Base-by-base conservation (phyloP, 371 early-diverging fungal species). In the Rhizopus arrhizus region DNA sequence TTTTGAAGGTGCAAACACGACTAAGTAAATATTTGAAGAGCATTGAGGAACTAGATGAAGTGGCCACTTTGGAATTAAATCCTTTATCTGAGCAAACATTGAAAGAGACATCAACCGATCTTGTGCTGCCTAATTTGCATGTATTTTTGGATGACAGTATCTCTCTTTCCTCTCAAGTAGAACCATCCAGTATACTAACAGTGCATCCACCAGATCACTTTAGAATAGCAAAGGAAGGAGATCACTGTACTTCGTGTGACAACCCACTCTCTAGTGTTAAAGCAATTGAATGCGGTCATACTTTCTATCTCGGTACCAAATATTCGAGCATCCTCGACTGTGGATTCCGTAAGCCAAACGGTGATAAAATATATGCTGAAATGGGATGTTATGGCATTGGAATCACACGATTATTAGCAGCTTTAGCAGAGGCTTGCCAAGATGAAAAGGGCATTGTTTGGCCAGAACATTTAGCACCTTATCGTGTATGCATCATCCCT, bases 311-410 rank as follows among this genome's bases (percentile, higher is more conserved):
- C n/a, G 95, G 95, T 11, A 92, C 90, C 13, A 89, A 87, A 64
- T 96, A 95, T 70, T 94, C 95, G 3, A 53, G 63, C 11, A 77
- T 82, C 1, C 66, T 96, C 42, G 77, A 80, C 13, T 91, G 95
- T 12, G 73, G 64, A 0, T 86, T 85, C 62, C 56, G 59, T 33
- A 72, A 78, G 0, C 62, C 59, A 3, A 62, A 69, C 47, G 53
- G 65, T 29, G 58, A 66, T 1, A 69, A 62, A 31, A 60, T 69
- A 3, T 85, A 86, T 28, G 86, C 90, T 36, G 86, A 90, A 61
- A 96, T 95, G 96, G 96, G 96, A 9, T 96, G 95, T 72, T 96
- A 86, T 59, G 96, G 95, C 13, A 85, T 96, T 34, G 96, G 96
- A 29, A 78, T 95, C 11, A 85, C 91, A 5, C 82, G 96, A 5